Base-by-base conservation (phyloP, 139 green algal species). In the Chloropicon primus region DNA sequence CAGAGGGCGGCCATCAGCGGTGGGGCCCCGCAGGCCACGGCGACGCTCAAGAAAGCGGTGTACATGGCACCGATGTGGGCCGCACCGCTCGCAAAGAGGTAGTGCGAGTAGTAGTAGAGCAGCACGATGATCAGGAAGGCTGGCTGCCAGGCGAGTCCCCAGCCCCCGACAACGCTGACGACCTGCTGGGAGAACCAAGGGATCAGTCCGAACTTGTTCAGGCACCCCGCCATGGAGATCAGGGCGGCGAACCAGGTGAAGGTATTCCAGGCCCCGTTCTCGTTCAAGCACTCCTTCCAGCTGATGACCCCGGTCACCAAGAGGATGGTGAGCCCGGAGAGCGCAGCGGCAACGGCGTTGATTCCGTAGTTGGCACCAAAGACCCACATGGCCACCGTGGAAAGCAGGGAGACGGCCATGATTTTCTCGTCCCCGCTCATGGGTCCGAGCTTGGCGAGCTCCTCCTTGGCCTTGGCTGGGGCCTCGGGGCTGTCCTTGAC, bases 31-130 rank as follows among this genome's bases (percentile, higher is more conserved):
- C 91, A 96, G 3, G 96, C 94, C 22, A 92, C 91, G 73, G 93
- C 86, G 22, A 99, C 96, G 0, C 91, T 96, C 76, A 99, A 86
- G 89, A 99, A 99, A 71, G 95, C 96, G 0, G 95, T 97, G 91
- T 98, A 99, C 96, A 99, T 99, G 76, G 96, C 96, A 53, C 96
- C 96, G 77, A 99, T 99, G 90, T 99, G 96, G 5, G 96, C 96
- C 62, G 96, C 95, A 73, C 94, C 93, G 24, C 88, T 96, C 3
- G 95, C 95, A 80, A 99, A 99, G 85, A 98, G 90, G 91, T 99
- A 99, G 91, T 99, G 95, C 22, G 88, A 94, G 91, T 99, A 99
- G 90, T 98, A 98, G 90, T 99, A 99, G 24, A 99, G 84, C 23
- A 90, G 77, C 27, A 90, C 84, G 77, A 98, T 88, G 73, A 98